These are phyloP conservation scores for Pholiota conissans DNA, from an alignment of 768 basidiomycete species.

Conservation along the genomic window DNA sequence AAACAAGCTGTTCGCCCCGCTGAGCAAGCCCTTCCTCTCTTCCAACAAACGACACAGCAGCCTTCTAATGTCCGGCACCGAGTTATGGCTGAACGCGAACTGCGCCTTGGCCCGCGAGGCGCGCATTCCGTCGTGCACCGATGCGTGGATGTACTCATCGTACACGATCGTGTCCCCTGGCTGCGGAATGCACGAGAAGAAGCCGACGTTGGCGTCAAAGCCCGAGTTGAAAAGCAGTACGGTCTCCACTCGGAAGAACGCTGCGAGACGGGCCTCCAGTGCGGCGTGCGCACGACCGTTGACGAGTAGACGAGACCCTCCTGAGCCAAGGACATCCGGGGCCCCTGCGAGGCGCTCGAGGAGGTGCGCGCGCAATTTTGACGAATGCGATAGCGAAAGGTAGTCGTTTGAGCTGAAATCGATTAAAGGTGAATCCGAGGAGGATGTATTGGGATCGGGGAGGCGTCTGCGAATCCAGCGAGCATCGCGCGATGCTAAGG, in stretches of 20 bases:
- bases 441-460: conserved; percentile 50
- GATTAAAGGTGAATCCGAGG: conserved; percentile 32
- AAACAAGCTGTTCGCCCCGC: conserved; percentile 57
- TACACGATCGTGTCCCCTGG: conserved; percentile 73
- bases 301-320: conserved; percentile 85
- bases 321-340: conserved; percentile 77
- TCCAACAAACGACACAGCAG: conserved; percentile 42
- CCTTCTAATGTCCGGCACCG: conserved; percentile 45
- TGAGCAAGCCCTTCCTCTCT: conserved; percentile 33
- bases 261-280: conserved; percentile 68
- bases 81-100: conserved; percentile 73
- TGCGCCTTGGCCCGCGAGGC: conserved; percentile 47
- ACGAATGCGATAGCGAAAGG: conserved; percentile 73
- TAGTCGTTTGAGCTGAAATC: conserved; percentile 95
- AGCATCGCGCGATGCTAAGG: conserved; percentile 63
- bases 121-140: conserved; percentile 89
- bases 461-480: conserved; percentile 72
- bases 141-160: conserved; percentile 90
- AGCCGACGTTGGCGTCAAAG: conserved; percentile 88
- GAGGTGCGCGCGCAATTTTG: conserved; percentile 55
- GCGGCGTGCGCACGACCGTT: conserved; percentile 68
- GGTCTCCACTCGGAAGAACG: conserved; percentile 59
- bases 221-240: conserved; percentile 91
- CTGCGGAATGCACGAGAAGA: conserved; percentile 83
- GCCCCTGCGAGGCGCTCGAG: conserved; percentile 49